Percentiles rank a stretch among this genome's conserved stretches.
phyloP scores from a whole-genome alignment of 2,329 filamentous ascomycete species.

The Rhytidhysteron rufulum region DNA sequence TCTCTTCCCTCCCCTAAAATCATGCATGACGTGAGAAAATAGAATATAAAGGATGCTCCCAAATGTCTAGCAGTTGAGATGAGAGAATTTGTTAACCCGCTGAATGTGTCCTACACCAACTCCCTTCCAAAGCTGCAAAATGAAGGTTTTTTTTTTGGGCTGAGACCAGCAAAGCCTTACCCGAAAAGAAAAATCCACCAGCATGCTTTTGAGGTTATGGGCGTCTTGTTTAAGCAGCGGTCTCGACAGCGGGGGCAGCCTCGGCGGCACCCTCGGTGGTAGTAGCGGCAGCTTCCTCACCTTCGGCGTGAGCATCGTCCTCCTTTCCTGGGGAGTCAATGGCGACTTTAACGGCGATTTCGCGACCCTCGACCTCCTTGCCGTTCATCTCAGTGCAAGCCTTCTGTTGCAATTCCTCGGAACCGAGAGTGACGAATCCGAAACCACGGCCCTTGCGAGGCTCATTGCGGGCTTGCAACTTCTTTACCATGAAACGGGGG shows the following conservation, averaged over 20 bases:
- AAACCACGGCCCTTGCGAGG: conserved; percentile 98
- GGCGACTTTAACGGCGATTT: conserved; percentile 99
- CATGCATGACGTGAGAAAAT: conserved; percentile 14
- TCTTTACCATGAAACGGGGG: conserved; percentile 99
- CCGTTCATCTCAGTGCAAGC: conserved; percentile 98
- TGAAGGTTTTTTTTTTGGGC: conserved; percentile 4
- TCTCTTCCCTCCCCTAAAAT: conserved; percentile 3
- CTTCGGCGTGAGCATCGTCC: conserved; percentile 56
- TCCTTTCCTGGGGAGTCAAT: conserved; percentile 99
- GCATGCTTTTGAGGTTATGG: conserved; percentile 11
- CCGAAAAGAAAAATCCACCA: conserved; percentile 12
- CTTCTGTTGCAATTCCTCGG: conserved; percentile 96
- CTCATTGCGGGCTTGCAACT: conserved; percentile 96
- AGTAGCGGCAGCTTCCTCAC: conserved; percentile 31
- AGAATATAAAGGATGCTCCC: conserved; percentile 25
- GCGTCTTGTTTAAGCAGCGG: conserved; percentile 30
- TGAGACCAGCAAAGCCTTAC: conserved; percentile 12
- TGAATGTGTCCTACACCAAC: conserved; percentile 19
- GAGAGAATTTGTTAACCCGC: conserved; percentile 20
- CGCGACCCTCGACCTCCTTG: conserved; percentile 97
- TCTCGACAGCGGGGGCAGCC: conserved; percentile 6
- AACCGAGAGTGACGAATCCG: conserved; percentile 93
- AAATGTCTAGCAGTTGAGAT: conserved; percentile 28
- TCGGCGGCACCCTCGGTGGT: conserved; percentile 9
- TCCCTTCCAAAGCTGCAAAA: conserved; percentile 11